Conservation (phyloP, 768 basidiomycete genomes). For the Mycena chlorophos region DNA sequence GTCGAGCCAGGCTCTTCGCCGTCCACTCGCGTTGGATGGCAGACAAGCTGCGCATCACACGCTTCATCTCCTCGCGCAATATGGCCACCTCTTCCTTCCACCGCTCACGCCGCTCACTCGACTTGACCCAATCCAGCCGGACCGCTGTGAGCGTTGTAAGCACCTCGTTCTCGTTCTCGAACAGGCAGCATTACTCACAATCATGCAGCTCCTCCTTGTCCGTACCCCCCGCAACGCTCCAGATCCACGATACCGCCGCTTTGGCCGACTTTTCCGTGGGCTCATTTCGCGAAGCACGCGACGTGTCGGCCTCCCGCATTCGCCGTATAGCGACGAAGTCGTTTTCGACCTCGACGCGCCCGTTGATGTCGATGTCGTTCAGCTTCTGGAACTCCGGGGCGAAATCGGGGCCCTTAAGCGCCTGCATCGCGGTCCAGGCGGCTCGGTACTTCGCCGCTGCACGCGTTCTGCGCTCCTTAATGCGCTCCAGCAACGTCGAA, state of each 20-base stretch:
- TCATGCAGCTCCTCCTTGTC: conserved; percentile 7
- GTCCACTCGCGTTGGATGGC: neutral
- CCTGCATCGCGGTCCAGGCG: neutral
- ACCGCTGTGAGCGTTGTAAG: too few relatives aligned
- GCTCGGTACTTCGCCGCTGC: conserved; percentile 4
- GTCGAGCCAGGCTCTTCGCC: neutral
- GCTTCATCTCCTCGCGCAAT: neutral
- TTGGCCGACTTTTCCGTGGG: neutral
- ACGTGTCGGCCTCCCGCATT: neutral
- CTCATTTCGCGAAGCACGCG: neutral
- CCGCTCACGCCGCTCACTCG: neutral
- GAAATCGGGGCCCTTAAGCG: neutral
- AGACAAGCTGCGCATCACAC: neutral
- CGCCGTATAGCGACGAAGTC: conserved; percentile 1
- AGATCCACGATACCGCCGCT: conserved; percentile 8
- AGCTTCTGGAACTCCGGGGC: neutral
- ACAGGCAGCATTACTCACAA: conserved; percentile 6
- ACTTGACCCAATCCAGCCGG: conserved; percentile 14
- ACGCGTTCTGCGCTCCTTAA: neutral
- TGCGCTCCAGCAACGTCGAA: neutral
- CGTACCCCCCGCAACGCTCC: conserved; percentile 3
- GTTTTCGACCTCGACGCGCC: conserved; percentile 1
- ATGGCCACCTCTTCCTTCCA: neutral
- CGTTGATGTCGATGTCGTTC: neutral
- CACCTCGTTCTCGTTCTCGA: too few relatives aligned